Percentiles rank a stretch among this genome's conserved stretches.
These are phyloP conservation scores for Penicillium sumatraense DNA, from an alignment of 2,329 filamentous ascomycete genomes.

Conservation along the genomic window DNA sequence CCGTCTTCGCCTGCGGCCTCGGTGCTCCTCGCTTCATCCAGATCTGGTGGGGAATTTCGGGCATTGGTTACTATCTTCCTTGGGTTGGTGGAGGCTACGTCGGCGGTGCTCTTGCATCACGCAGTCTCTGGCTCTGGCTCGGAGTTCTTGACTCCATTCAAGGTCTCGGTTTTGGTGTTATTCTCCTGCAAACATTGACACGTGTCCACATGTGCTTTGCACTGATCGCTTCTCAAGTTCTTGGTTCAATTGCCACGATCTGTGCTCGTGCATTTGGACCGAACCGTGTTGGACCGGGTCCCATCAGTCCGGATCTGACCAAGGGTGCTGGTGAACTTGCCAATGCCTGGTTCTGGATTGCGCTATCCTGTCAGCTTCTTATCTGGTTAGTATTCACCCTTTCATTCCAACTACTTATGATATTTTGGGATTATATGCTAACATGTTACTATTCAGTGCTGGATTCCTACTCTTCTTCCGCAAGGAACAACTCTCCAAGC, in stretches of 20 bases:
- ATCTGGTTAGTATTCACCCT: conserved; percentile 65
- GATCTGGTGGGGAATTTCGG: conserved; percentile 67
- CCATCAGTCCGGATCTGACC: conserved; percentile 66
- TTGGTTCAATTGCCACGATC: conserved; percentile 67
- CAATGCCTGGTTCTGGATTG: conserved; percentile 65
- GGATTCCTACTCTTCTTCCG: conserved; percentile 51
- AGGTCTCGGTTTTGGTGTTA: conserved; percentile 70
- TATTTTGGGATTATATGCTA: conserved; percentile 4
- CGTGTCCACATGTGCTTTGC: conserved; percentile 67
- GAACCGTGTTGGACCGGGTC: conserved; percentile 63
- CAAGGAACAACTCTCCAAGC: conserved; percentile 51
- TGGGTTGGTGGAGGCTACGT: conserved; percentile 60
- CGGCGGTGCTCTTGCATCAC: conserved; percentile 59
- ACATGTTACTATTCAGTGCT: conserved; percentile 29
- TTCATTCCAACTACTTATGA: conserved; percentile 20
- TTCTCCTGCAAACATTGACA: conserved; percentile 67
- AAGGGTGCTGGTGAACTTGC: conserved; percentile 51
- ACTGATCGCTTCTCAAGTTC: conserved; percentile 63
- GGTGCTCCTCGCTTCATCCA: conserved; percentile 69
- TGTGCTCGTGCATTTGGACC: conserved; percentile 64
- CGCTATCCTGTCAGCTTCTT: conserved; percentile 60
- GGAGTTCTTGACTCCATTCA: conserved; percentile 68
- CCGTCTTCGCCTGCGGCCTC: conserved; percentile 69
- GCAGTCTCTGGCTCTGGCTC: conserved; percentile 69
- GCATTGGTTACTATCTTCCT: conserved; percentile 65